Evolutionary conservation across 2,329 filamentous ascomycete species (phyloP).

Genomic region (Colletotrichum sp.): DNA sequence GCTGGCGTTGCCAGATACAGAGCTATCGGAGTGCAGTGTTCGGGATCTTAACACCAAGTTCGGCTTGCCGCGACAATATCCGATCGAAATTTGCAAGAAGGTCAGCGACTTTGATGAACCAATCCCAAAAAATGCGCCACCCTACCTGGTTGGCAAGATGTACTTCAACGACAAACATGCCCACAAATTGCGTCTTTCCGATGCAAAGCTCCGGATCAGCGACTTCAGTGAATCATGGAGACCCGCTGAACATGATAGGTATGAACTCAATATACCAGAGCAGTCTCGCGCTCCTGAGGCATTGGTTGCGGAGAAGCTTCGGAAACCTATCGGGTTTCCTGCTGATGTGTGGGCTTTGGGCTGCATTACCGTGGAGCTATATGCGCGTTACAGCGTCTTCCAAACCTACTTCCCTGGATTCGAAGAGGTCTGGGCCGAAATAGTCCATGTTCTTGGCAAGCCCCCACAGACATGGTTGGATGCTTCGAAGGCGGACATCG

Average conservation of each 20-base stretch:
- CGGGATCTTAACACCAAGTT: rapidly evolving
- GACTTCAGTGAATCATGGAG: neutral
- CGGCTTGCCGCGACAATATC: neutral
- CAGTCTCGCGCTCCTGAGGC: neutral
- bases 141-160: neutral
- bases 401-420: neutral
- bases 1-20: rapidly evolving
- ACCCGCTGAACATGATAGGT: neutral
- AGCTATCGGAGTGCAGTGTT: neutral
- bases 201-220: neutral
- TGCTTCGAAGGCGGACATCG: neutral
- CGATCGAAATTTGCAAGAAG: neutral
- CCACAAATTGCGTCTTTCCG: neutral
- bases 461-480: neutral
- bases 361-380: neutral
- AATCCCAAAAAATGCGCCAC: neutral
- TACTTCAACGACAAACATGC: neutral
- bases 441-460: neutral
- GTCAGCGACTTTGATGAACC: neutral
- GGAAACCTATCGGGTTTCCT: neutral
- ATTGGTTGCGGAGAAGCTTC: neutral
- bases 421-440: neutral
- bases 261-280: neutral
- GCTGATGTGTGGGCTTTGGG: neutral
- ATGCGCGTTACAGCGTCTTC: neutral